Evolutionary conservation across 176 grass and related monocot genomes (phyloP), one percentile per base, ranked within the genome.

Genomic region (Phoenix dactylifera): DNA sequence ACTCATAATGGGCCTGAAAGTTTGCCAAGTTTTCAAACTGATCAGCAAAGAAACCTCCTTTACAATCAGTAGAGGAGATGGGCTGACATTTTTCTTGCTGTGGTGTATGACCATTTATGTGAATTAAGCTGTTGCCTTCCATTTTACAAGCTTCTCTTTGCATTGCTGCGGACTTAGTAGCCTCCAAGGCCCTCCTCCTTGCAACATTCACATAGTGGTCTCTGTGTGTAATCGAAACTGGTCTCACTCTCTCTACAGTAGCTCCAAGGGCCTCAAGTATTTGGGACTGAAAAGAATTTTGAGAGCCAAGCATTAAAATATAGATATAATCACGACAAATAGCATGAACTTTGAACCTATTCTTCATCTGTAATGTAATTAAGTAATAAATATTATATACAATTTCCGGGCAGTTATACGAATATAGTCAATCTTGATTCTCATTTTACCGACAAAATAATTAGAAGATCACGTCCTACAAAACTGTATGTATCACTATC

Each of bases 11-110:
- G 26, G 87, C 87, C 63, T 76, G 73, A 59, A 82, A 92, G 59
- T 98, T 98, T 70, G 84, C 93, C 78, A 92, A 35, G 69, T 92
- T 98, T 79, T 98, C 93, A 71, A 98, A 98, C 58, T 98, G 87
- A 64, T 92, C 93, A 59, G 93, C 93, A 77, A 98, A 98, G 32
- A 83, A 92, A 50, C 87, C 87, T 65, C 92, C 87, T 58, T 72
- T 82, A 5, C 63, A 86, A 73, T 80, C 56, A 78, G 59, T 12
- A 18, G 50, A 49, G 18, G 66, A 83, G 66, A 50, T 59, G 6
- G 44, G 52, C 59, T 68, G 20, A 0, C 49, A 66, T 59, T 68
- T 49, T 4, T 18, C 59, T 32, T 19, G 49, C 22, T 65, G 59
- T 44, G 59, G 25, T 48, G 60, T 55, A 67, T 65, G 56, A 79